Evolutionary conservation across 2,329 filamentous ascomycete species (phyloP).

Genomic region (Aspergillus phoenicis): DNA sequence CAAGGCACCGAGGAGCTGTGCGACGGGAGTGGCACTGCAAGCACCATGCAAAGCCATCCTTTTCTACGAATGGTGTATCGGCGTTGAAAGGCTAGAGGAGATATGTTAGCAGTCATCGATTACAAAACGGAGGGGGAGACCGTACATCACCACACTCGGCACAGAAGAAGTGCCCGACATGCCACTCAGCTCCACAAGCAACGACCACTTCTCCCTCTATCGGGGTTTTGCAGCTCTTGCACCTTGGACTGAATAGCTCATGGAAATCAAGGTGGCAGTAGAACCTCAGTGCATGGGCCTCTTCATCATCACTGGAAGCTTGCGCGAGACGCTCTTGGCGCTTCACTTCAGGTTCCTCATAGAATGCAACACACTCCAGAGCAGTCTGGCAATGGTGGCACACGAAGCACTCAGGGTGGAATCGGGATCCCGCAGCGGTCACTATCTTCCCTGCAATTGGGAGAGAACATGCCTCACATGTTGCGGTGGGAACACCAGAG

Average conservation of each 20-base stretch:
- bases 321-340: conserved; percentile 71
- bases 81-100: conserved; percentile 57
- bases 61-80: conserved; percentile 84
- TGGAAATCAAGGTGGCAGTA: conserved; percentile 99
- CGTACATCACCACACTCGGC: conserved; percentile 86
- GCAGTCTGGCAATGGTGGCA: conserved; percentile 85
- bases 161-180: conserved; percentile 98
- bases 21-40: conserved; percentile 88
- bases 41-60: conserved; percentile 98
- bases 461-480: conserved; percentile 80
- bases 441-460: conserved; percentile 91
- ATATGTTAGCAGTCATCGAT: conserved; percentile 18
- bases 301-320: conserved; percentile 63
- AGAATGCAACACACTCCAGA: conserved; percentile 94
- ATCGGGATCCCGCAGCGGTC: conserved; percentile 76
- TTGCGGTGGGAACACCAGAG: conserved; percentile 62
- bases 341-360: conserved; percentile 78
- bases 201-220: conserved; percentile 95
- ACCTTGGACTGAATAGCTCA: conserved; percentile 87
- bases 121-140: neutral
- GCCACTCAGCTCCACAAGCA: conserved; percentile 93
- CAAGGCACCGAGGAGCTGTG: conserved; percentile 84
- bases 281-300: conserved; percentile 71
- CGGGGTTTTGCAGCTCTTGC: conserved; percentile 93
- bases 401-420: conserved; percentile 90